These are phyloP conservation scores for Gymnopilus dilepis DNA, from an alignment of 768 basidiomycete genomes.

Conservation along the genomic window DNA sequence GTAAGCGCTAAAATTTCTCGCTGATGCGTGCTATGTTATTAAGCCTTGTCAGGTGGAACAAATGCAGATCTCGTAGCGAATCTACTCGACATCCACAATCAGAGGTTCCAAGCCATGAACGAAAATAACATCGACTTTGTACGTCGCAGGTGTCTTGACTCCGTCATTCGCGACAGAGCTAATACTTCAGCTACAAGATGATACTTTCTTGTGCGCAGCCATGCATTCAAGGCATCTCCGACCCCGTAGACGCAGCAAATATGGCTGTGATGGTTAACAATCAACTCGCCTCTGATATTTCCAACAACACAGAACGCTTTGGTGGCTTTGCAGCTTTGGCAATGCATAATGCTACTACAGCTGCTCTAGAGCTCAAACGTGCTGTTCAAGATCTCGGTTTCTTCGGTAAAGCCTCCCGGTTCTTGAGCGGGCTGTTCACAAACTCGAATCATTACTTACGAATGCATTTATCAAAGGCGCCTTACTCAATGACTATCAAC, in stretches of 20 bases:
- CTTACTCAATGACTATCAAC: conserved; percentile 50
- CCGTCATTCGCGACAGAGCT: neutral
- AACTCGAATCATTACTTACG: no score
- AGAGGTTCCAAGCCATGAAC: conserved; percentile 43
- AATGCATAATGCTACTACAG: conserved; percentile 49
- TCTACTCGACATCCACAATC: conserved; percentile 44
- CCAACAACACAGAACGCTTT: conserved; percentile 46
- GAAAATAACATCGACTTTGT: conserved; percentile 44
- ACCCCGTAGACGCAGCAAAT: conserved; percentile 37
- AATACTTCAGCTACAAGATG: conserved; percentile 32
- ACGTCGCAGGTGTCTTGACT: no score
- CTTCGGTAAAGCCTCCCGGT: conserved; percentile 29
- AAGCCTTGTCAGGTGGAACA: conserved; percentile 30
- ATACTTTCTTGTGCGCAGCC: conserved; percentile 44
- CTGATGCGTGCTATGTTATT: no score
- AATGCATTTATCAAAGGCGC: conserved; percentile 32
- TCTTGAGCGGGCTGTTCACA: no score
- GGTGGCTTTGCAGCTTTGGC: conserved; percentile 47
- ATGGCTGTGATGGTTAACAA: conserved; percentile 43
- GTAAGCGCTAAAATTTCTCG: no score
- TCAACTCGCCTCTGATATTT: conserved; percentile 39
- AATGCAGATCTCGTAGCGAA: conserved; percentile 36
- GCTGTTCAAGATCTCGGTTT: conserved; percentile 46
- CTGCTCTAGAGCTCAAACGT: conserved; percentile 44
- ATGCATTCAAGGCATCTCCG: conserved; percentile 44